Percentiles rank a stretch among this genome's conserved stretches.
Evolutionary conservation across 1,139 yeast genomes (phyloP).

Genomic region (Saccharomycopsis hybrid): DNA sequence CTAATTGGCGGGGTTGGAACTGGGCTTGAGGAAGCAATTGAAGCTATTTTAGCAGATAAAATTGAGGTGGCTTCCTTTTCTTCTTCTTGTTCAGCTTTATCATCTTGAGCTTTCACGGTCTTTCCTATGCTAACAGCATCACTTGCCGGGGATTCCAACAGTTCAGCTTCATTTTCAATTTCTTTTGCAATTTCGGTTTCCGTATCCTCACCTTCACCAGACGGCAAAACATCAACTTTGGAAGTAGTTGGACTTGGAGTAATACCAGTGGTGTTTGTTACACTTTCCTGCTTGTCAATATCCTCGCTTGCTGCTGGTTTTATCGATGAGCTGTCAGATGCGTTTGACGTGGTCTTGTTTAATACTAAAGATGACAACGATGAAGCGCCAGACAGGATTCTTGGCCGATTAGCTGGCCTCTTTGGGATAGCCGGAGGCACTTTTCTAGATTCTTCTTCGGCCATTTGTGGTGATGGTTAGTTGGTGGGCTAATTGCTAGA

Average conservation of each 20-base stretch:
- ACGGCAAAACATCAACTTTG: background rate
- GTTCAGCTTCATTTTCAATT: background rate
- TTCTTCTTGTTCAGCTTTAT: background rate
- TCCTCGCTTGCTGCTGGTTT: no score
- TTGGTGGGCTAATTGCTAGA: no score
- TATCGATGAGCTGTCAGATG: background rate
- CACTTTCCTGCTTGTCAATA: background rate
- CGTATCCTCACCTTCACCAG: background rate
- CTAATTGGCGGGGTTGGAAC: constrained; percentile 2
- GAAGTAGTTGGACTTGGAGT: no score
- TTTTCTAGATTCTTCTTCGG: background rate
- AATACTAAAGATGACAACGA: background rate
- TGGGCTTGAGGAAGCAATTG: background rate
- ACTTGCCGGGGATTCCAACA: background rate
- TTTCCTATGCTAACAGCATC: background rate
- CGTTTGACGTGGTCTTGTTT: background rate
- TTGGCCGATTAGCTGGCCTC: background rate
- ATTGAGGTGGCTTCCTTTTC: background rate
- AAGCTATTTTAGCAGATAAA: background rate
- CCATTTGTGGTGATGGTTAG: background rate
- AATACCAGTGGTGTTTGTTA: background rate
- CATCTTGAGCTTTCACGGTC: background rate
- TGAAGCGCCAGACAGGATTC: no score
- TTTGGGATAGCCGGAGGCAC: background rate
- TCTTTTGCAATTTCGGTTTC: background rate